phyloP scores from a whole-genome alignment of 2,329 filamentous ascomycete genomes.

The Neofusicoccum parvum region DNA sequence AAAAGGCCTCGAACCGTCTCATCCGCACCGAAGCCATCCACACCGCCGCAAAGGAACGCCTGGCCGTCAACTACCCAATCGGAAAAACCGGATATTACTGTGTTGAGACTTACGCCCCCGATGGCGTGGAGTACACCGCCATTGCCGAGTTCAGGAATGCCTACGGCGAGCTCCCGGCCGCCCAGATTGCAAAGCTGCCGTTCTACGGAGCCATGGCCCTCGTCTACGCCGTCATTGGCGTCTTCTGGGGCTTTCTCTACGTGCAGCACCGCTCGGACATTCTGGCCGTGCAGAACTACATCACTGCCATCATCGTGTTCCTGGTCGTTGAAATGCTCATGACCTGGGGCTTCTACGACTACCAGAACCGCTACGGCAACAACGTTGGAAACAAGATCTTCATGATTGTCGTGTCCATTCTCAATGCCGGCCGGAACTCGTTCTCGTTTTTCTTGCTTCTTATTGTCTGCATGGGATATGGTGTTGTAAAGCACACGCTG shows the following conservation, averaged over 20 bases:
- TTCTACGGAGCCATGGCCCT: slow-evolving; percentile 96
- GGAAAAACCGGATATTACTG: slow-evolving; percentile 96
- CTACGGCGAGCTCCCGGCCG: slow-evolving; percentile 91
- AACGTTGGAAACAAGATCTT: slow-evolving; percentile 82
- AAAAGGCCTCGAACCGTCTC: slow-evolving; percentile 66
- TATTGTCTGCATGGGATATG: slow-evolving; percentile 99
- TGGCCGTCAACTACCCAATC: slow-evolving; percentile 77
- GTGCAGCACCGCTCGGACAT: slow-evolving; percentile 94
- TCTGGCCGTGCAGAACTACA: slow-evolving; percentile 96
- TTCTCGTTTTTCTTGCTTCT: slow-evolving; percentile 98
- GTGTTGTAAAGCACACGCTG: slow-evolving; percentile 90
- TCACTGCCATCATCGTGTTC: slow-evolving; percentile 94
- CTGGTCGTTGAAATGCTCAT: slow-evolving; percentile 94
- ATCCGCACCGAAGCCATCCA: slow-evolving; percentile 82
- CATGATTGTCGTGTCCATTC: slow-evolving; percentile 85
- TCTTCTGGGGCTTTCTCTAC: slow-evolving; percentile 93
- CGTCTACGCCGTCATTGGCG: slow-evolving; percentile 83
- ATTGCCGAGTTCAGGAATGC: slow-evolving; percentile 93
- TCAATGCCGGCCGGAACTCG: slow-evolving; percentile 93
- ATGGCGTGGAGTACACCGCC: slow-evolving; percentile 69
- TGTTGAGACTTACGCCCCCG: slow-evolving; percentile 75
- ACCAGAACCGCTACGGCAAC: slow-evolving; percentile 84
- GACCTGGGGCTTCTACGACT: slow-evolving; percentile 99
- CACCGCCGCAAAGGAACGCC: slow-evolving; percentile 66
- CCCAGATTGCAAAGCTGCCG: slow-evolving; percentile 93